Evolutionary conservation across 495 filamentous ascomycete genomes (phyloP), one percentile per base, ranked within the genome.

Genomic region (Penicillium argentinense): DNA sequence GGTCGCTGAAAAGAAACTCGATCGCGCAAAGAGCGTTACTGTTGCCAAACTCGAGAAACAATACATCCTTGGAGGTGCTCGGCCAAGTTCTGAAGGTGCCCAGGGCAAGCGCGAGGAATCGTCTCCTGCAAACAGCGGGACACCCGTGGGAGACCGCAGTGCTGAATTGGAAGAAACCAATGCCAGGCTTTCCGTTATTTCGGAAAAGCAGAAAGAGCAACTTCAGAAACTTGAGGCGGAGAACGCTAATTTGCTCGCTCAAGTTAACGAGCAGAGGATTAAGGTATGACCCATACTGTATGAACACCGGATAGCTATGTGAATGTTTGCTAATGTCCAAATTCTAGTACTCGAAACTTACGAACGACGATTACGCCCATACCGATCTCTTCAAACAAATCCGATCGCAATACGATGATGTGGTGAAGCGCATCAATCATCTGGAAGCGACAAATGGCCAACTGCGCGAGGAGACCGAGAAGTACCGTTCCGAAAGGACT

Each of bases 31-130:
- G 61, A 97, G 92, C 58, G 68, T 85, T 38, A 88, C 91, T 34
- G 88, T 96, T n/a, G 85, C 87, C 43, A 97, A 95, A 59, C 69
- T 97, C 44, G 95, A 97, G 61, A 87, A 86, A 53, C 89, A 96
- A 66, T 89, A 89, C 14, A 81, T 92, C 47, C 73, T 86, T 39
- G 78, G 78, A 26, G 76, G 78, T 67, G 51, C 77, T 72, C 56
- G 76, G 67, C 62, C 78, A 24, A 66, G 60, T 38, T 56, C 59
- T 4, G 73, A 74, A 29, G 73, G 73, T 49, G 71, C 81, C 19
- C 76, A 82, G 34, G 76, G 76, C 41, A 81, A 77, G 18, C 73
- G 71, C 34, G 78, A 81, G 45, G 73, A 83, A 28, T 54, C 56
- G 3, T 70, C 72, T 18, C 65, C 74, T 28, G 67, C 73, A 4